These are phyloP conservation scores for Trametes hirsuta DNA, from an alignment of 1,284 basidiomycete species.

Conservation along the genomic window DNA sequence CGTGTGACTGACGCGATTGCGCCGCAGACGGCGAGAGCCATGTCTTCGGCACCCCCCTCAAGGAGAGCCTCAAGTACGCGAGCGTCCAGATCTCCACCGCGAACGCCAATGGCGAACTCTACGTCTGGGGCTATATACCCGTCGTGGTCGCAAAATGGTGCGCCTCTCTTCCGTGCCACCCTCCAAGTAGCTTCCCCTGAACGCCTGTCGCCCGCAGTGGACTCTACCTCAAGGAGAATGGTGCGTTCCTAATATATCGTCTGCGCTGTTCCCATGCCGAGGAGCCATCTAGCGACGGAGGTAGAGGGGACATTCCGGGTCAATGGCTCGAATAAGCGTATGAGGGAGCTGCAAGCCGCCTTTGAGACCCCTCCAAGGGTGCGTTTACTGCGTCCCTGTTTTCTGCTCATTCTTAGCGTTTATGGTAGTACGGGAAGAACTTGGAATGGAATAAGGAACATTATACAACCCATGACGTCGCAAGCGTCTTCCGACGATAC, in stretches of 20 bases:
- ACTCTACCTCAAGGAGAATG: conserved; percentile 89
- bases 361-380: conserved; percentile 92
- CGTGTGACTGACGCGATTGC: conserved; percentile 10
- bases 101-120: conserved; percentile 78
- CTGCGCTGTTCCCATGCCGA: conserved; percentile 6
- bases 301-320: conserved; percentile 97
- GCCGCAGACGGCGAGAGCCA: conserved; percentile 30
- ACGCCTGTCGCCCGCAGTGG: conserved; percentile 53
- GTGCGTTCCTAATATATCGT: conserved; percentile 43
- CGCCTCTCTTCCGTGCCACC: conserved; percentile 36
- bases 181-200: not conserved
- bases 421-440: conserved; percentile 85
- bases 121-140: conserved; percentile 94
- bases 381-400: conserved; percentile 36
- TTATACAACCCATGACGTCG: conserved; percentile 95
- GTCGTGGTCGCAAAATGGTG: conserved; percentile 97
- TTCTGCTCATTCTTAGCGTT: not conserved
- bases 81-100: conserved; percentile 96
- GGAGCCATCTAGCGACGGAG: conserved; percentile 71
- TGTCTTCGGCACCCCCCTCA: conserved; percentile 88
- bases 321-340: conserved; percentile 90
- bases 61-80: conserved; percentile 84
- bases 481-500: conserved; percentile 94
- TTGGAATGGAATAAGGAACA: conserved; percentile 87
- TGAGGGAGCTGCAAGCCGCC: conserved; percentile 90